Evolutionary conservation across 2,329 filamentous ascomycete species (phyloP).

Genomic region (Trichophyton equinum): DNA sequence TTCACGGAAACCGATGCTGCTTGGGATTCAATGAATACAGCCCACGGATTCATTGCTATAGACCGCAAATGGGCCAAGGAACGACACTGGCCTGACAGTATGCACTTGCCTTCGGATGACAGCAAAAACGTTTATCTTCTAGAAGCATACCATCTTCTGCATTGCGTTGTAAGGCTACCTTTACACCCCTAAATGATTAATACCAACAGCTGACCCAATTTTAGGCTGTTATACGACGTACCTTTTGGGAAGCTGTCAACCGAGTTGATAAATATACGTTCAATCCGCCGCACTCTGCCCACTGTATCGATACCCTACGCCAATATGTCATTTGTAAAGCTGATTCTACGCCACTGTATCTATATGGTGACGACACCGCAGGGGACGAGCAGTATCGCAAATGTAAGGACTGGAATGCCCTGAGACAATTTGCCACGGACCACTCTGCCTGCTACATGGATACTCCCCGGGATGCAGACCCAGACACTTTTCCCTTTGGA

Average conservation of each 20-base stretch:
- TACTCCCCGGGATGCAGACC: background rate
- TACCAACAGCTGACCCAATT: background rate
- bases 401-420: slow-evolving; percentile 11
- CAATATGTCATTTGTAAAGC: slow-evolving; percentile 12
- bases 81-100: slow-evolving; percentile 14
- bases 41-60: slow-evolving; percentile 20
- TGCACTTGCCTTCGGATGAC: slow-evolving; percentile 12
- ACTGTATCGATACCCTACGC: slow-evolving; percentile 12
- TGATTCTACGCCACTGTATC: slow-evolving; percentile 7
- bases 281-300: background rate
- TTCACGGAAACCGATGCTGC: slow-evolving; percentile 5
- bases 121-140: slow-evolving; percentile 14
- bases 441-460: background rate
- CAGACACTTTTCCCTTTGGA: background rate
- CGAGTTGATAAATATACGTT: background rate
- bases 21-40: slow-evolving; percentile 17
- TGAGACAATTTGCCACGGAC: background rate
- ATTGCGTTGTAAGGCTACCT: background rate
- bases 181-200: background rate
- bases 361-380: slow-evolving; percentile 5
- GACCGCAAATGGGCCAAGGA: slow-evolving; percentile 16
- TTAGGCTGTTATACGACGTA: background rate
- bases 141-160: background rate
- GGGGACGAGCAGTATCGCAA: slow-evolving; percentile 10
- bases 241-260: background rate